Evolutionary conservation across 192 early-diverging fungal species (phyloP), one percentile per base, ranked within the genome.

Genomic region (Powellomyces hirtus): DNA sequence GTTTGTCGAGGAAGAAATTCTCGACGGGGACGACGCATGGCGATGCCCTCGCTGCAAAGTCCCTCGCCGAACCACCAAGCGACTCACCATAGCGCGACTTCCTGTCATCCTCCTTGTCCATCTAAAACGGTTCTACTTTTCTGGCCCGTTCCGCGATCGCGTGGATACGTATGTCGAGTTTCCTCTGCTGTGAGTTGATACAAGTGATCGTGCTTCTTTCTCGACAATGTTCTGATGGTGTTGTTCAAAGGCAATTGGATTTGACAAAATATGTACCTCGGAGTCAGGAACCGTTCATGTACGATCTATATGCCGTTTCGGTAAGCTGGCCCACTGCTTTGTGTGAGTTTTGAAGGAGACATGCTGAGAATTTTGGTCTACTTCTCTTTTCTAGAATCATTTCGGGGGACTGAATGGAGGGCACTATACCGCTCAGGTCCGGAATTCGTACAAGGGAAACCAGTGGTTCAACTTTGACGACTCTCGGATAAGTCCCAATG

Each of bases 21-120:
- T 99, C 38, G 93, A 95, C 8, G 93, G 94, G 36, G 90, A 94
- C 44, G 88, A 99, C 73, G 84, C 83, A 44, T 99, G 97, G 97
- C 72, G 84, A 38, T 99, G 97, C 63, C 91, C 95, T 3, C 55
- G 76, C 26, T 98, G 96, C 75, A 90, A 92, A 67, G 74, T 78
- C 16, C 82, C 74, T 18, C 84, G 94, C 4, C 75, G 81, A 16
- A 84, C 94, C 2, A 87, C 83, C 20, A 99, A 99, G 71, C 78
- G 77, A 20, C 67, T 96, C 38, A 82, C 86, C 13, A 80, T 99
- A 13, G 89, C 92, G 1, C 79, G 86, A 27, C 75, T 97, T 29
- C 97, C 97, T 0, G 81, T 89, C 51, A 89, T 99, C 33, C 76
- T 99, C n/a, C 72, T 98, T 52, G 86, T 99, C 53, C 94, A 98